phyloP scores from a whole-genome alignment of 2,329 filamentous ascomycete genomes.

The Curvularia eragrostidis region DNA sequence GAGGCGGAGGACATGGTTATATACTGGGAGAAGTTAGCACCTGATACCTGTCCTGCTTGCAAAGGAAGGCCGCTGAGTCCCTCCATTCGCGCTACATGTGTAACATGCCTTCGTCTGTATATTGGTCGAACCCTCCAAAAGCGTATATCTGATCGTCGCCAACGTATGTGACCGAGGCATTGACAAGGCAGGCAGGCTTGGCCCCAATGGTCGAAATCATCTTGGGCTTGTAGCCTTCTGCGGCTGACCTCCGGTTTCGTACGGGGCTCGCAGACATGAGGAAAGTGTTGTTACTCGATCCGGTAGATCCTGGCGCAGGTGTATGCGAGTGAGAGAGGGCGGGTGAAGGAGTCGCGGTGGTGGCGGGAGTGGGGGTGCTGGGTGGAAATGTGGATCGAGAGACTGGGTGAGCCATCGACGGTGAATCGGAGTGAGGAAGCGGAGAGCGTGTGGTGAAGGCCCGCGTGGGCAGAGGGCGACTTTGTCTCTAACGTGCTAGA shows the following conservation, averaged over 20 bases:
- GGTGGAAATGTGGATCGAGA: conserved; percentile 31
- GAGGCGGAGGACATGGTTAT: conserved; percentile 92
- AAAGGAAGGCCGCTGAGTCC: background rate
- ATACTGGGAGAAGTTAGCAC: conserved; percentile 62
- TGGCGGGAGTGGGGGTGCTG: conserved; percentile 33
- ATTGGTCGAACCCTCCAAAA: conserved; percentile 98
- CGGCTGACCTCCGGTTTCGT: conserved; percentile 56
- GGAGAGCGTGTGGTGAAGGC: conserved; percentile 25
- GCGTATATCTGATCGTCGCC: conserved; percentile 97
- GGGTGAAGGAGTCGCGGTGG: conserved; percentile 44
- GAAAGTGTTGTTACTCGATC: conserved; percentile 78
- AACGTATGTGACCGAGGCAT: conserved; percentile 98
- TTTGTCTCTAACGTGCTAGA: conserved; percentile 29
- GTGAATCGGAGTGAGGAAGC: conserved; percentile 14
- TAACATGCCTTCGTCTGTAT: conserved; percentile 81
- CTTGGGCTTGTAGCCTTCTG: conserved; percentile 82
- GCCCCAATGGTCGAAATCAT: conserved; percentile 68
- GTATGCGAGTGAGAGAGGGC: conserved; percentile 34
- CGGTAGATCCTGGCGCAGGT: conserved; percentile 57
- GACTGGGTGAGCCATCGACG: conserved; percentile 42
- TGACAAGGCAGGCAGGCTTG: conserved; percentile 91
- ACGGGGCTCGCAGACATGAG: conserved; percentile 83
- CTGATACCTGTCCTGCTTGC: background rate
- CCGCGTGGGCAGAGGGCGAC: conserved; percentile 26
- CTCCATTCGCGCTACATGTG: too few relatives aligned